Evolutionary conservation across 169 alveolate species (phyloP).

Genomic region (Plasmodium chabaudi): DNA sequence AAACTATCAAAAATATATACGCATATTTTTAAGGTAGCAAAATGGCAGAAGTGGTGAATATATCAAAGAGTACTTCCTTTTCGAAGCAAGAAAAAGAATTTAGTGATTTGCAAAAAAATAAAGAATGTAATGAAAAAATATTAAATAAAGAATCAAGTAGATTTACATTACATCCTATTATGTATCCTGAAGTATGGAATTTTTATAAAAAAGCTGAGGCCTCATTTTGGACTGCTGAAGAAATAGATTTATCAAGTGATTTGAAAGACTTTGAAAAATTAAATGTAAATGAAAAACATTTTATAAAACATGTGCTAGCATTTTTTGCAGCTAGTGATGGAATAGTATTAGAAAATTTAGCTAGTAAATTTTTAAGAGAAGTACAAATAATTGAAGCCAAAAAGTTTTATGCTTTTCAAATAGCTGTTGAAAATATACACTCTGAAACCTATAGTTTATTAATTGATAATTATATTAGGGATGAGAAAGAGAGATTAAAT

Average conservation of each 20-base stretch:
- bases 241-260: conserved; percentile 96
- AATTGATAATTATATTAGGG: conserved; percentile 92
- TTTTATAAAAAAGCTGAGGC: conserved; percentile 99
- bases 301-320: conserved; percentile 96
- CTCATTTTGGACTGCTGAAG: conserved; percentile 99
- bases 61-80: conserved; percentile 38
- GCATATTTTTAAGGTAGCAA: background rate
- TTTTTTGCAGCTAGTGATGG: conserved; percentile 99
- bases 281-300: conserved; percentile 93
- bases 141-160: conserved; percentile 52
- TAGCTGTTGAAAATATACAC: conserved; percentile 99
- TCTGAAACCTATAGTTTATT: conserved; percentile 96
- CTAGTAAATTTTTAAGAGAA: conserved; percentile 94
- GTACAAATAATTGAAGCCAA: conserved; percentile 97
- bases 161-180: conserved; percentile 88
- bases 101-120: conserved; percentile 69
- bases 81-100: conserved; percentile 61
- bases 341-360: conserved; percentile 98
- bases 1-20: no score
- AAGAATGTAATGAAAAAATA: conserved; percentile 68
- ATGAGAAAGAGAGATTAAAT: conserved; percentile 93
- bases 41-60: conserved; percentile 73
- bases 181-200: conserved; percentile 94
- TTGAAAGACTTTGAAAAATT: conserved; percentile 95
- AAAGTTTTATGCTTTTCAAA: conserved; percentile 97